Evolutionary conservation across 805 yeast genomes (phyloP), one percentile per base, ranked within the genome.

Genomic region (Ascoidea tarda): DNA sequence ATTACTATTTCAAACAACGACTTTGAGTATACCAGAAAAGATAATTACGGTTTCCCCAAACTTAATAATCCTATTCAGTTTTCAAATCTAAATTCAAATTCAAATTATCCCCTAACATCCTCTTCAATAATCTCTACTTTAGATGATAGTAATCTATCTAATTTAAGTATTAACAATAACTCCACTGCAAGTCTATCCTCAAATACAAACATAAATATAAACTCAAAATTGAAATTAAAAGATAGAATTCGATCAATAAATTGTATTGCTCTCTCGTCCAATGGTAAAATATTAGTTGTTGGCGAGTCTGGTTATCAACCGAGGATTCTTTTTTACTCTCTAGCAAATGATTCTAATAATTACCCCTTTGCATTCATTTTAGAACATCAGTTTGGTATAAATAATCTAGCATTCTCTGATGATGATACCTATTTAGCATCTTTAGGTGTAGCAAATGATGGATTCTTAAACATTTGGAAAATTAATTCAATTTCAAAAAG

Each of bases 251-350:
- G 82, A 53, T 69, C 77, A 0, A 74, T 81, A 45, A 73, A 73
- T 49, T 78, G 85, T 54, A 61, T 82, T n/a, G 76, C 81, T 2
- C 65, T 82, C 5, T 74, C 87, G 0, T 78, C 84, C 0, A 76
- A 78, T 60, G 71, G 69, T 46, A 69, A 64, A 48, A 58, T 78
- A 5, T 62, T 84, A 32, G 88, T 88, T 0, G 77, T 82, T 14
- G 91, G 91, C 2, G 91, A 84, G 60, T 63, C 73, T 0, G 90
- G 90, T 0, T 81, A 80, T 55, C 78, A 74, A 57, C 91, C 91
- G 1, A 68, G 89, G 16, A 71, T 84, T 1, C 64, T 82, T 21
- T 58, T 83, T 12, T 83, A 74, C 59, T 79, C 86, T 2, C 64
- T 81, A 14, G 81, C 82, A 0, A 69, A 73, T 14, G 73, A 73